Conservation (phyloP, 2,329 filamentous ascomycete genomes). For the Colletotrichum limetticola region DNA sequence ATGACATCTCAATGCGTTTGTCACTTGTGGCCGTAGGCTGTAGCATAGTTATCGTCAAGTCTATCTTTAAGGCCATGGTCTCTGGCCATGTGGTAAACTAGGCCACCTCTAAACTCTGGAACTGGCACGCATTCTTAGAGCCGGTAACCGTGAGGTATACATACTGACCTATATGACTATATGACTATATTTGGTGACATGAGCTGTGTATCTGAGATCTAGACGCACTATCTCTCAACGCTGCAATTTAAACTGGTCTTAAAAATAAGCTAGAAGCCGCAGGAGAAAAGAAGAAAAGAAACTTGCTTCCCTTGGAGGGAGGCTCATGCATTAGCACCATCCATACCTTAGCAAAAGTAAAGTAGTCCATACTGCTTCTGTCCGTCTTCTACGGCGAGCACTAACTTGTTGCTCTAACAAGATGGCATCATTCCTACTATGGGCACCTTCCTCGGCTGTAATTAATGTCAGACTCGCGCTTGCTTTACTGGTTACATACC, state of each 20-base stretch:
- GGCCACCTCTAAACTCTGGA: neutral
- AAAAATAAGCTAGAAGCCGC: neutral
- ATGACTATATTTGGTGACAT: neutral
- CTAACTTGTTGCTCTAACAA: neutral
- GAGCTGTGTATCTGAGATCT: neutral
- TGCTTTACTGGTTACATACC: conserved; percentile 4
- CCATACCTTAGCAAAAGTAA: too few relatives aligned
- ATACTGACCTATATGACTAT: neutral
- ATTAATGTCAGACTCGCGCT: conserved; percentile 6
- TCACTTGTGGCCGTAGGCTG: neutral
- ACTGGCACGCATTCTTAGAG: neutral
- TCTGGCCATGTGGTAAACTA: neutral
- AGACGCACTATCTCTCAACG: neutral
- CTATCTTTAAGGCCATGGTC: neutral
- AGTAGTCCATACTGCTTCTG: neutral
- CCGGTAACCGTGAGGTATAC: too few relatives aligned
- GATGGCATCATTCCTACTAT: neutral
- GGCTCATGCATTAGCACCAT: neutral
- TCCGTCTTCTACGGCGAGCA: neutral
- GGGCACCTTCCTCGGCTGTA: neutral
- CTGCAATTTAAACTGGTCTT: neutral
- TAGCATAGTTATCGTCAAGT: neutral
- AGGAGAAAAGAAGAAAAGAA: neutral
- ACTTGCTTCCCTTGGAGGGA: neutral
- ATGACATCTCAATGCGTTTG: conserved; percentile 2